Conservation (phyloP, 139 green algal species). For the Marvania coccoides region DNA sequence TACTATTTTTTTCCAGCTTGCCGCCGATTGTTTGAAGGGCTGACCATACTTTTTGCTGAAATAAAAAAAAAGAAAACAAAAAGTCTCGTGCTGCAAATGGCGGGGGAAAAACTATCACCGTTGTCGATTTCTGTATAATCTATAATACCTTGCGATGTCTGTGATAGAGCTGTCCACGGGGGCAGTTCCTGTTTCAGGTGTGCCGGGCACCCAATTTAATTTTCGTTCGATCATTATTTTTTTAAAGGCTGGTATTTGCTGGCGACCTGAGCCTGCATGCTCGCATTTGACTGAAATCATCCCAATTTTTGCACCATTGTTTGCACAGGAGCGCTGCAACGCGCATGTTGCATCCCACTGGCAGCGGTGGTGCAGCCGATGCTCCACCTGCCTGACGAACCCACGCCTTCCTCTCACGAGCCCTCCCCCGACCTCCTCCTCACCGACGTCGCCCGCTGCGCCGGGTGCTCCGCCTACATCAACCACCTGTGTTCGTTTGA, state of each 20-base stretch:
- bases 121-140: no score
- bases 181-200: not conserved
- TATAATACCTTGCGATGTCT: not conserved
- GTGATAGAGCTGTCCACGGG: not conserved
- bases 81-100: no score
- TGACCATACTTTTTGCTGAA: not conserved
- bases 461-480: constrained; percentile 57
- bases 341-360: constrained; percentile 59
- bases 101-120: no score
- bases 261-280: no score
- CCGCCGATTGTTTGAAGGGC: no score
- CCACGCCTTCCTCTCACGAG: no score
- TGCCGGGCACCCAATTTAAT: not conserved
- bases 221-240: not conserved
- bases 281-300: no score
- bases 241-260: not conserved
- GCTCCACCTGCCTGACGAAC: not conserved
- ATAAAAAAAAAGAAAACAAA: no score
- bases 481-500: constrained; percentile 53
- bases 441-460: constrained; percentile 44
- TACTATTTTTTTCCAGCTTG: no score
- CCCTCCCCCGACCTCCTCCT: not conserved
- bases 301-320: not conserved
- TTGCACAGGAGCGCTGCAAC: constrained; percentile 46
- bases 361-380: constrained; percentile 49